Evolutionary conservation across 805 yeast genomes (phyloP), one percentile per base, ranked within the genome.

Genomic region (Sugiyamaella lignohabitans): DNA sequence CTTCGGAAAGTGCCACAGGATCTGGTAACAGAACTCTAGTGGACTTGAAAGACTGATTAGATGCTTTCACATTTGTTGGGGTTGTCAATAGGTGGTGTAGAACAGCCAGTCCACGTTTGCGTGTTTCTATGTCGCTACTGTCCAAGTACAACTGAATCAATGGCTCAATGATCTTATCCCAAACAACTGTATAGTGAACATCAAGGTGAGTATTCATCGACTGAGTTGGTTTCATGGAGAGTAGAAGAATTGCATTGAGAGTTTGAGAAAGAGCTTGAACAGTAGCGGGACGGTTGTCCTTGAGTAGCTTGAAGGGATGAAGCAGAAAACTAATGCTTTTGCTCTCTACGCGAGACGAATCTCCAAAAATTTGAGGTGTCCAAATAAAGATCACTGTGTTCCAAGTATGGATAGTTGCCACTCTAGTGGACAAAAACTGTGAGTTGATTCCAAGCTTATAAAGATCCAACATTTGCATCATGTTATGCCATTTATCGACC

Each of bases 371-470:
- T 24, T 37, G 45, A 17, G 32, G 32, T 17, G 57, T 38, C 49
- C 49, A 49, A 11, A 51, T 53, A 24, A 43, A 46, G n/a, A 54
- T 43, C 14, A 48, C 43, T 4, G 46, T 44, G 14, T 48, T 53
- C 58, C 58, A 54, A 3, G 49, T 43, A 18, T 40, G 38, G 21
- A 52, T 48, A 4, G 56, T 42, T 3, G 54, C 52, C 3, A 48
- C 24, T 35, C 42, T 48, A 16, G 51, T 48, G 17, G 50, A 44
- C 23, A 43, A 22, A n/a, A 40, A 29, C 10, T 27, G 38, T 3
- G 50, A 47, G 39, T 54, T 50, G 40, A 52, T 43, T 6, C 48
- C 56, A 1, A 32, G 17, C 23, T 43, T 43, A 42, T 48, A 37
- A n/a, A 54, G 37, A n/a, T 40, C 37, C 20, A 54, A 29, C 40